Conservation (phyloP, 1,284 basidiomycete species). For the Rhodotorula sp. region DNA sequence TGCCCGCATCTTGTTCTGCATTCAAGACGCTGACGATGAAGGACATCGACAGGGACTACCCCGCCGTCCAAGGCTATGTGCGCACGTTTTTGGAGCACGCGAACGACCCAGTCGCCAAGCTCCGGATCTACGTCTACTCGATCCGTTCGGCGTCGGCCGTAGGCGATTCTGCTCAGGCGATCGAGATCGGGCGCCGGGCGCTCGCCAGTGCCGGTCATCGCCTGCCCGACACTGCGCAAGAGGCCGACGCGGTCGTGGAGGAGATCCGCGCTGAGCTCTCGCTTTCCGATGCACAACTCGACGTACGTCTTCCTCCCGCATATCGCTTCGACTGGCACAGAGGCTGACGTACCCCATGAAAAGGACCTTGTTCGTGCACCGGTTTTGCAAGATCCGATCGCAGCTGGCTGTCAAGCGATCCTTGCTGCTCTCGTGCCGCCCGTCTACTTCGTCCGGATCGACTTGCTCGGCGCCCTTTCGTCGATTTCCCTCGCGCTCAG, state of each 20-base stretch:
- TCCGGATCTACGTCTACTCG: slow-evolving; percentile 63
- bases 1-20: no score
- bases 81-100: slow-evolving; percentile 45
- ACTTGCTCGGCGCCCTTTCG: slow-evolving; percentile 33
- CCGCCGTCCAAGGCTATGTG: slow-evolving; percentile 34
- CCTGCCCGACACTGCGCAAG: slow-evolving; percentile 17
- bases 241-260: slow-evolving; percentile 5
- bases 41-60: slow-evolving; percentile 23
- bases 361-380: slow-evolving; percentile 9
- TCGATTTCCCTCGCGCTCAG: slow-evolving; percentile 22
- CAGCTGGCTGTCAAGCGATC: slow-evolving; percentile 24
- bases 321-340: no score
- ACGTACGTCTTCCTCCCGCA: neutral
- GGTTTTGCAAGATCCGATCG: slow-evolving; percentile 10
- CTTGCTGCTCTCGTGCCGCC: slow-evolving; percentile 37
- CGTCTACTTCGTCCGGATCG: slow-evolving; percentile 39
- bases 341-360: neutral
- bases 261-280: slow-evolving; percentile 6
- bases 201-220: slow-evolving; percentile 23
- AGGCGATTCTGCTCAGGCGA: slow-evolving; percentile 27
- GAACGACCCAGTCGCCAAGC: slow-evolving; percentile 66
- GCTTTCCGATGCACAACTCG: slow-evolving; percentile 6
- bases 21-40: neutral
- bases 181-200: slow-evolving; percentile 30
- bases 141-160: slow-evolving; percentile 32